A percentile compares a stretch with the other conserved stretches of the same genome.
Evolutionary conservation across 352 stramenopile species (phyloP).

Genomic region (Pseudoperonospora humuli): DNA sequence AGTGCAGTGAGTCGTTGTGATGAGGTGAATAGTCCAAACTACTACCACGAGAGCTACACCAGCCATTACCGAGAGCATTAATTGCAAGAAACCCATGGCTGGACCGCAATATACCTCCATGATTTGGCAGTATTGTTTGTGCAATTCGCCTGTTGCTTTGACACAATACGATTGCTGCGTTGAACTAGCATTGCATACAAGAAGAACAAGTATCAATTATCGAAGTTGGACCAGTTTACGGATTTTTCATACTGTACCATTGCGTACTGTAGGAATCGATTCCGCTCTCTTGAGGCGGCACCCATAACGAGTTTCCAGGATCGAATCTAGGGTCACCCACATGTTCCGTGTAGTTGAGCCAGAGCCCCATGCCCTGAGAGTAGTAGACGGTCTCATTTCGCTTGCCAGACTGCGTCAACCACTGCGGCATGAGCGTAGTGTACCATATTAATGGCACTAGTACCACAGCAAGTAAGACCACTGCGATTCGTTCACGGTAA

Average conservation of each 20-base stretch:
- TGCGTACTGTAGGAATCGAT: constrained; percentile 48
- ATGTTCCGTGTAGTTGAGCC: constrained; percentile 79
- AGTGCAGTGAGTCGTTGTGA: constrained; percentile 47
- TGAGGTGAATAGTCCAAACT: constrained; percentile 43
- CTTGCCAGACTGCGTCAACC: constrained; percentile 56
- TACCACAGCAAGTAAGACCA: constrained; percentile 37
- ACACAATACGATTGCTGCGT: constrained; percentile 36
- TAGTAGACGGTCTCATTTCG: constrained; percentile 46
- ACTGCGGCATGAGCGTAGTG: constrained; percentile 55
- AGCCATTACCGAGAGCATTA: constrained; percentile 43
- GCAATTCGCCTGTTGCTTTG: constrained; percentile 47
- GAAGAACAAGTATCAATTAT: not conserved
- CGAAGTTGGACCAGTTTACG: not conserved
- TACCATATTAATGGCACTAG: constrained; percentile 63
- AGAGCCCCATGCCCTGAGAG: constrained; percentile 69
- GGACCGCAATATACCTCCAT: constrained; percentile 62
- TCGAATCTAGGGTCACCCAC: constrained; percentile 58
- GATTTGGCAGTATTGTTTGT: constrained; percentile 71
- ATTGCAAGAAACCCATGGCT: constrained; percentile 47
- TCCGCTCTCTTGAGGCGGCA: constrained; percentile 51
- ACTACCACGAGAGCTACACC: constrained; percentile 38
- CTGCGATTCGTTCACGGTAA: constrained; percentile 12
- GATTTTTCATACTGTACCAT: constrained; percentile 31
- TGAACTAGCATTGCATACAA: constrained; percentile 11
- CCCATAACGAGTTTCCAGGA: constrained; percentile 71